A percentile compares a stretch with the other conserved stretches of the same genome.
Evolutionary conservation across 495 filamentous ascomycete species (phyloP).

Genomic region (Bacidia rubella): DNA sequence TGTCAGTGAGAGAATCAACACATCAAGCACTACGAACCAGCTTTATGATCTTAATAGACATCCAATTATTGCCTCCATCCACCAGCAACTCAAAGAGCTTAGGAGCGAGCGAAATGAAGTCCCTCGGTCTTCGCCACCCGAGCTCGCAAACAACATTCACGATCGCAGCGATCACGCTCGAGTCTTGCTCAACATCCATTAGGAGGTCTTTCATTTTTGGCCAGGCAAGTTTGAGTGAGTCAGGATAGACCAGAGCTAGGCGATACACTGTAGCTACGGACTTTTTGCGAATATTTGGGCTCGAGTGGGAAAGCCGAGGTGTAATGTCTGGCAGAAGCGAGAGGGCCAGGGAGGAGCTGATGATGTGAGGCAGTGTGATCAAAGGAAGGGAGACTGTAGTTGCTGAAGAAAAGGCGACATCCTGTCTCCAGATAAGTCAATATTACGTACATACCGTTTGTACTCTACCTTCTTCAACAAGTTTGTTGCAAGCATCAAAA

Average conservation of each 20-base stretch:
- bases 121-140: slow-evolving; percentile 82
- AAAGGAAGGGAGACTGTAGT: slow-evolving; percentile 74
- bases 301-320: slow-evolving; percentile 73
- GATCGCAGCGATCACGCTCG: slow-evolving; percentile 87
- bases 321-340: slow-evolving; percentile 76
- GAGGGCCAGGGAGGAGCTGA: slow-evolving; percentile 78
- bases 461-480: slow-evolving; percentile 92
- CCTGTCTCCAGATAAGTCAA: slow-evolving; percentile 33
- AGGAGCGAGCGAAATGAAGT: slow-evolving; percentile 86
- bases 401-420: slow-evolving; percentile 60
- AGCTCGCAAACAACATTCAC: slow-evolving; percentile 95
- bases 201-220: slow-evolving; percentile 90
- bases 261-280: slow-evolving; percentile 87
- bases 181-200: slow-evolving; percentile 79
- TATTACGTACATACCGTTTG: too few species aligned
- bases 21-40: slow-evolving; percentile 60
- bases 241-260: slow-evolving; percentile 83
- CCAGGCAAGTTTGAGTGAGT: slow-evolving; percentile 84
- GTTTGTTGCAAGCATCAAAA: slow-evolving; percentile 95
- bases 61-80: slow-evolving; percentile 96
- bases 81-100: slow-evolving; percentile 84
- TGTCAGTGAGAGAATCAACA: too few species aligned
- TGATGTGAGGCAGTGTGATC: slow-evolving; percentile 75
- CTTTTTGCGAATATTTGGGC: slow-evolving; percentile 79
- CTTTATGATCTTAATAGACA: slow-evolving; percentile 98